Evolutionary conservation across 2,329 filamentous ascomycete genomes (phyloP), one percentile per base, ranked within the genome.

Genomic region (Phaeosphaeriaceae sp.): DNA sequence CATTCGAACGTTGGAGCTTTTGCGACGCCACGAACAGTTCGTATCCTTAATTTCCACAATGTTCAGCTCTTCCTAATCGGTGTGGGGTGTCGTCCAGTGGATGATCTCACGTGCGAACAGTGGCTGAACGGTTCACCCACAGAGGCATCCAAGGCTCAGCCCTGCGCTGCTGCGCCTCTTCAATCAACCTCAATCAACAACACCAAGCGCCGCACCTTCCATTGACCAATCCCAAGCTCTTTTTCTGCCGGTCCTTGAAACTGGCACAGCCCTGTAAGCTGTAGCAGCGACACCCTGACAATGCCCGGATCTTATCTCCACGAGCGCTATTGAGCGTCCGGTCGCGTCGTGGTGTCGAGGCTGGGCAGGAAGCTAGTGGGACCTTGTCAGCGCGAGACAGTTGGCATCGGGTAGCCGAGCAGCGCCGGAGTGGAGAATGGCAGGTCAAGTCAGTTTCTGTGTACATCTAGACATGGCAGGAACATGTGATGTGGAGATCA

Each of bases 161-260:
- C 49, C 54, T 56, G 56, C n/a, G 53, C 60, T 64, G 63, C 56
- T 64, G 63, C 56, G 58, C 61, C 61, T 64, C 58, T 55, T 46
- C 50, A 59, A 28, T 9, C 26, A 61, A 54, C 55, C 26, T 19
- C 42, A 60, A n/a, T n/a, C n/a, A n/a, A n/a, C n/a, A n/a, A 50
- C 55, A 28, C 17, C 35, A 48, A n/a, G 54, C 30, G 57, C 58
- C 32, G 50, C 59, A 57, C 57, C 53, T 30, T 19, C 42, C 21
- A 10, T 15, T 46, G 43, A 50, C 69, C 69, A 72, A 72, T 72
- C n/a, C 48, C 8, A 5, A 10, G 1, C 19, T n/a, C 22, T 59
- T 56, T 73, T 73, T 73, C 68, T 74, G 71, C 70, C 71, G 56
- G 49, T 47, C 58, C 46, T 48, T 59, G 56, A 67, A 63, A 65